Evolutionary conservation across 371 early-diverging fungal species (phyloP).

Genomic region (Nematocida major): DNA sequence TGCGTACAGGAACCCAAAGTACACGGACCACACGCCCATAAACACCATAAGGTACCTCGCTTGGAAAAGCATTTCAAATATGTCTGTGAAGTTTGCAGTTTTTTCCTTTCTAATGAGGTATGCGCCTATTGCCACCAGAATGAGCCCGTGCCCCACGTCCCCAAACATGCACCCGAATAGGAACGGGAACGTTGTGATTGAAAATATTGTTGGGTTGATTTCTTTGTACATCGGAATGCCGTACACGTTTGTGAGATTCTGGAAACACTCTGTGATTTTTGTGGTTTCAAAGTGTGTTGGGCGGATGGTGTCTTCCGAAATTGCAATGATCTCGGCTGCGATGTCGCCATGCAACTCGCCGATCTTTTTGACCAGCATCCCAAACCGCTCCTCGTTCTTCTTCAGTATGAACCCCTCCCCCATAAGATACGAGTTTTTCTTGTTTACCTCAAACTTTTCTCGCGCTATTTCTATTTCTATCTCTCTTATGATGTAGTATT

Average conservation of each 20-base stretch:
- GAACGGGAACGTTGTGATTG: slow-evolving; percentile 92
- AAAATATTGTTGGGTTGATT: slow-evolving; percentile 96
- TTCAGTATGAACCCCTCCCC: slow-evolving; percentile 63
- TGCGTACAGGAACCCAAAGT: slow-evolving; percentile 91
- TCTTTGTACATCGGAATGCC: slow-evolving; percentile 95
- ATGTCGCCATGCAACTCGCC: slow-evolving; percentile 53
- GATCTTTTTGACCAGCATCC: slow-evolving; percentile 47
- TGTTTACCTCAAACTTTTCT: slow-evolving; percentile 51
- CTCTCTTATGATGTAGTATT: slow-evolving; percentile 57
- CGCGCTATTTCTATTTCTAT: slow-evolving; percentile 60
- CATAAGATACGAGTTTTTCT: slow-evolving; percentile 51
- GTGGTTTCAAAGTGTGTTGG: slow-evolving; percentile 90
- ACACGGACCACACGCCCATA: slow-evolving; percentile 89
- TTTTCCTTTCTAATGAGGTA: slow-evolving; percentile 71
- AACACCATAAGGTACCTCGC: slow-evolving; percentile 91
- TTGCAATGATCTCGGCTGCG: slow-evolving; percentile 37
- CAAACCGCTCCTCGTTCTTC: slow-evolving; percentile 44
- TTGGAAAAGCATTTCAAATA: slow-evolving; percentile 77
- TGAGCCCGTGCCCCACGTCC: slow-evolving; percentile 90
- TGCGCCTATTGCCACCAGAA: slow-evolving; percentile 72
- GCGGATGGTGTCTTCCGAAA: slow-evolving; percentile 57
- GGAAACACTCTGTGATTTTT: slow-evolving; percentile 88
- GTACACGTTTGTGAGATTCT: slow-evolving; percentile 89
- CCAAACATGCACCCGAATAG: slow-evolving; percentile 99
- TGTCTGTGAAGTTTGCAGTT: slow-evolving; percentile 68